These are phyloP conservation scores for Scedosporium boydii DNA, from an alignment of 2,329 filamentous ascomycete species.

Conservation along the genomic window DNA sequence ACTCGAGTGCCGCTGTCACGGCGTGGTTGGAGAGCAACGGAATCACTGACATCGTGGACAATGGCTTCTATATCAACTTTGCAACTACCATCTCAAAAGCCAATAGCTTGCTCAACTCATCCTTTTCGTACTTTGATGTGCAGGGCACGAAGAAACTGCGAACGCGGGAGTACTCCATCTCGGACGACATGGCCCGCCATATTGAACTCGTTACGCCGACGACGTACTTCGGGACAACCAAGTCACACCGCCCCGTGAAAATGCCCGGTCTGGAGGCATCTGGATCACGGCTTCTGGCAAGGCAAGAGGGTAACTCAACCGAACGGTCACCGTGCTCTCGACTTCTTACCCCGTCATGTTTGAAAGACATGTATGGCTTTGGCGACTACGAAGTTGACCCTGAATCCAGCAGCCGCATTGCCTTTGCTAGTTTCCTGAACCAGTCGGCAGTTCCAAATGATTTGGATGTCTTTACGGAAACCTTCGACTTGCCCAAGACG, in stretches of 20 bases:
- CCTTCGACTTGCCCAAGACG: slow-evolving; percentile 29
- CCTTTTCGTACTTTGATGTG: slow-evolving; percentile 30
- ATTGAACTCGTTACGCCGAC: slow-evolving; percentile 37
- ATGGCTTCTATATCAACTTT: slow-evolving; percentile 21
- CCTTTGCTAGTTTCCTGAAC: slow-evolving; percentile 42
- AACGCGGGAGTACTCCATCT: slow-evolving; percentile 18
- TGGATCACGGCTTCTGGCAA: background rate
- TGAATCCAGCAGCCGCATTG: slow-evolving; percentile 35
- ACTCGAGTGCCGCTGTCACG: slow-evolving; percentile 13
- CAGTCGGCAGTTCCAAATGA: slow-evolving; percentile 38
- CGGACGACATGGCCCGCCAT: slow-evolving; percentile 23
- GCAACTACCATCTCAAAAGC: slow-evolving; percentile 23
- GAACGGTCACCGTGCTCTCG: slow-evolving; percentile 15
- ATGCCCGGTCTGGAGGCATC: background rate
- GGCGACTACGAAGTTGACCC: slow-evolving; percentile 32
- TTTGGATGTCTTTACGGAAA: slow-evolving; percentile 23
- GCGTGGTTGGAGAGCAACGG: slow-evolving; percentile 13
- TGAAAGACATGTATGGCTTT: slow-evolving; percentile 39
- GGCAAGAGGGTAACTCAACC: slow-evolving; percentile 1
- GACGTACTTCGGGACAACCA: slow-evolving; percentile 31
- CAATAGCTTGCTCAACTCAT: slow-evolving; percentile 29
- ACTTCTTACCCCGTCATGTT: slow-evolving; percentile 34
- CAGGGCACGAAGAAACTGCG: slow-evolving; percentile 25
- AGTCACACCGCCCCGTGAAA: slow-evolving; percentile 4
- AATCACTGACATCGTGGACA: slow-evolving; percentile 9